A percentile compares a stretch with the other conserved stretches of the same genome.
phyloP scores from a whole-genome alignment of 768 basidiomycete species.

The Nevesoporus exiguus region DNA sequence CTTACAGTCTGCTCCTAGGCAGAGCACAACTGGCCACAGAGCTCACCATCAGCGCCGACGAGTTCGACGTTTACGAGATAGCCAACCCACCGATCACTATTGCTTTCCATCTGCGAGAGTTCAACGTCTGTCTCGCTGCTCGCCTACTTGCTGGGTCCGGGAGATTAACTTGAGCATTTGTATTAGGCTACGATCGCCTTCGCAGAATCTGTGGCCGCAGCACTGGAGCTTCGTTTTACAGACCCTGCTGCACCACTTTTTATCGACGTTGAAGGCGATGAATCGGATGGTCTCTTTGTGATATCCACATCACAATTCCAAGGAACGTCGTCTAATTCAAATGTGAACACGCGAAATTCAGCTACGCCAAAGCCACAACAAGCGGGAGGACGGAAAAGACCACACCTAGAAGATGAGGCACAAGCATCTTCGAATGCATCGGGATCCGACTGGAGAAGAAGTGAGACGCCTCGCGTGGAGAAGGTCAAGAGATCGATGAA shows the following conservation, averaged over 20 bases:
- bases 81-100: slow-evolving; percentile 60
- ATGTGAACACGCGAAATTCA: slow-evolving; percentile 10
- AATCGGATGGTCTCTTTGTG: slow-evolving; percentile 63
- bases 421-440: slow-evolving; percentile 29
- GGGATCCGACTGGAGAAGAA: slow-evolving; percentile 8
- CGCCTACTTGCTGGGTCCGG: background rate
- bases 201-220: slow-evolving; percentile 64
- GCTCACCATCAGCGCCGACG: slow-evolving; percentile 69
- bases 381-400: slow-evolving; percentile 20
- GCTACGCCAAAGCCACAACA: slow-evolving; percentile 18
- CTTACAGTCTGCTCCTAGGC: slow-evolving; percentile 36
- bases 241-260: slow-evolving; percentile 72
- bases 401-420: slow-evolving; percentile 21
- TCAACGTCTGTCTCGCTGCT: slow-evolving; percentile 51
- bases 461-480: slow-evolving; percentile 43
- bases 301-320: slow-evolving; percentile 72
- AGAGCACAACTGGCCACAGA: slow-evolving; percentile 69
- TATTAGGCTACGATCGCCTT: slow-evolving; percentile 73
- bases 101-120: slow-evolving; percentile 80
- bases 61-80: slow-evolving; percentile 77
- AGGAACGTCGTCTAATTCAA: slow-evolving; percentile 23
- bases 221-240: slow-evolving; percentile 73
- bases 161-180: background rate
- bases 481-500: slow-evolving; percentile 42
- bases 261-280: slow-evolving; percentile 71